Evolutionary conservation across 2,329 filamentous ascomycete genomes (phyloP).

Genomic region (Gnomoniopsis sp.): DNA sequence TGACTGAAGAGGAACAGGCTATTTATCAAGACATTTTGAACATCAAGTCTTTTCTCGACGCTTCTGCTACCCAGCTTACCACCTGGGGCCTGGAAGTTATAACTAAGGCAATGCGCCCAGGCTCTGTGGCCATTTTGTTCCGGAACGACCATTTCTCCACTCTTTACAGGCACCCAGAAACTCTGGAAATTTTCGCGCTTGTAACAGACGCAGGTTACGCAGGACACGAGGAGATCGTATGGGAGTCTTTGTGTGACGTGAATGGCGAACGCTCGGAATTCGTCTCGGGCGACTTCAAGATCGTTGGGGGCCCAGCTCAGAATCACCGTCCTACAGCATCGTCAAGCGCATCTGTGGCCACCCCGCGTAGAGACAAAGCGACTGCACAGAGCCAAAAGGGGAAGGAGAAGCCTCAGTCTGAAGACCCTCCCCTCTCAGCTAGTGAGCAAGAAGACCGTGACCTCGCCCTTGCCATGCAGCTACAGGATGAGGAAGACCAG

Average conservation of each 20-base stretch:
- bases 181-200: conserved; percentile 71
- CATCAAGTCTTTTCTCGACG: conserved; percentile 78
- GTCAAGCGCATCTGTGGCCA: conserved; percentile 4
- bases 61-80: conserved; percentile 84
- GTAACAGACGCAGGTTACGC: conserved; percentile 93
- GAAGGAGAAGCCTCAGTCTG: conserved; percentile 18
- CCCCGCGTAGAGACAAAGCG: conserved; percentile 46
- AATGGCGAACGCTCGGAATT: conserved; percentile 80
- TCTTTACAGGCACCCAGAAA: conserved; percentile 81
- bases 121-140: conserved; percentile 86
- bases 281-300: conserved; percentile 84
- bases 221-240: conserved; percentile 85
- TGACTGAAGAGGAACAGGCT: conserved; percentile 71
- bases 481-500: conserved; percentile 92
- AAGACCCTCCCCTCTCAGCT: conserved; percentile 33
- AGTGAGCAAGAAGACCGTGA: conserved; percentile 78
- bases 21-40: conserved; percentile 78
- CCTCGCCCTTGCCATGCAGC: conserved; percentile 81
- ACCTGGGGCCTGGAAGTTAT: conserved; percentile 75
- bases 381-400: conserved; percentile 43
- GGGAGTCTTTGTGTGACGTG: conserved; percentile 89
- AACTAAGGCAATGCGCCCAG: conserved; percentile 65
- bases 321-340: conserved; percentile 17
- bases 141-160: conserved; percentile 97
- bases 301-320: conserved; percentile 60